These are phyloP conservation scores for Thyridium curvatum DNA, from an alignment of 2,329 filamentous ascomycete genomes.

Conservation along the genomic window DNA sequence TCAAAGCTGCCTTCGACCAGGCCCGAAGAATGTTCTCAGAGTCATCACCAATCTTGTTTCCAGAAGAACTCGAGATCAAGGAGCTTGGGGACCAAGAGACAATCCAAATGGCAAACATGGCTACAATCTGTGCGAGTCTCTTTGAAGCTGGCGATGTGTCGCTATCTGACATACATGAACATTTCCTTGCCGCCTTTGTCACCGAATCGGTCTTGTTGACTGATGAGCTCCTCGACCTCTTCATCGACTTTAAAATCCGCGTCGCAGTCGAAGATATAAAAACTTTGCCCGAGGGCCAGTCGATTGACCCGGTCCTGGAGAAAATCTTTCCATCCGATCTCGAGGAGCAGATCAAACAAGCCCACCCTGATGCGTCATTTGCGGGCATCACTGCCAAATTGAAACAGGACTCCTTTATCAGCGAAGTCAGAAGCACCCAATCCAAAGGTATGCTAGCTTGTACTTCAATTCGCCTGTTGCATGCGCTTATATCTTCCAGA, in stretches of 20 bases:
- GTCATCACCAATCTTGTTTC: slow-evolving; percentile 19
- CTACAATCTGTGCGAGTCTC: slow-evolving; percentile 35
- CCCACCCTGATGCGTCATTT: slow-evolving; percentile 21
- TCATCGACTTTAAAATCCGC: slow-evolving; percentile 39
- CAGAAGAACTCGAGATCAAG: slow-evolving; percentile 29
- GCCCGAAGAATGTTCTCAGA: slow-evolving; percentile 26
- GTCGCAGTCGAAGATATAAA: no score
- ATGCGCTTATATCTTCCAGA: slow-evolving; percentile 7
- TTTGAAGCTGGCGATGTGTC: slow-evolving; percentile 29
- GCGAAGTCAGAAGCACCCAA: slow-evolving; percentile 14
- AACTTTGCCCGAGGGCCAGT: no score
- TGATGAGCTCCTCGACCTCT: slow-evolving; percentile 33
- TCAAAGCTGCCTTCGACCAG: slow-evolving; percentile 23
- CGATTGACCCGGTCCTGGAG: slow-evolving; percentile 29
- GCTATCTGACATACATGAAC: slow-evolving; percentile 34
- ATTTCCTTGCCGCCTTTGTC: slow-evolving; percentile 38
- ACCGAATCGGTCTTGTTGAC: slow-evolving; percentile 30
- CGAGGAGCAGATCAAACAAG: slow-evolving; percentile 36
- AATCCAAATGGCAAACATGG: slow-evolving; percentile 42
- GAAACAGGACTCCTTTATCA: slow-evolving; percentile 23
- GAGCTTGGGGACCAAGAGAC: slow-evolving; percentile 29
- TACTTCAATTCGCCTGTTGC: slow-evolving; percentile 17
- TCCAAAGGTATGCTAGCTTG: slow-evolving; percentile 1
- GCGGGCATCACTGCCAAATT: no score
- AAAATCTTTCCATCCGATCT: slow-evolving; percentile 52